Base-by-base conservation (phyloP, 768 basidiomycete species). In the Boletus vinaceobasis region DNA sequence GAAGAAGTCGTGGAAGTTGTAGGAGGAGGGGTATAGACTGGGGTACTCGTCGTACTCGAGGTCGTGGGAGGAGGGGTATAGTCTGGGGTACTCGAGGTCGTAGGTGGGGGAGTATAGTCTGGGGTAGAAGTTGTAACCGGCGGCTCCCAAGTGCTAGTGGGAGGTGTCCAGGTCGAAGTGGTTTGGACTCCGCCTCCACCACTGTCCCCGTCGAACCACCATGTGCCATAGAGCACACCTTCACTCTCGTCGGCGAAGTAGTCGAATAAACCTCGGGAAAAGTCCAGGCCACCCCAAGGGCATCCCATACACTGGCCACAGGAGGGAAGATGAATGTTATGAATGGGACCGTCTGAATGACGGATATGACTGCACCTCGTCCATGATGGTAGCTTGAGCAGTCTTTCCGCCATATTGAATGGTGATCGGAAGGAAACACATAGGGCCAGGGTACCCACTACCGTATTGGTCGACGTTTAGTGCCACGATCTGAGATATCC, bases 391-490 rank as follows among this genome's bases (percentile, higher is more conserved):
- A 5, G 89, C 89, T 1, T 51, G 52, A 11, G 83, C 73, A 2
- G 80, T 79, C 65, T 82, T 84, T 53, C 88, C 88, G 36, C 75
- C 74, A 62, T 76, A 83, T 5, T 74, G 71, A 70, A 93, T 84
- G 10, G 78, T 79, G 59, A 93, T 85, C 19, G 59, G 62, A 64
- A 80, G 71, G 65, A 79, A 79, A 69, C 90, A 93, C 37, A 82
- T 48, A 21, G 83, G 81, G 2, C 86, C 82, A 6, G 88, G 87
- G 67, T 82, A 87, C 7, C 79, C 78, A 38, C 55, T 55, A 14
- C 86, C 85, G 61, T 71, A 88, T 73, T 86, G 78, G 65, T 77
- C 62, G 50, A 55, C 65, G 64, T 78, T 83, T 36, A 83, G 54
- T 1, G 83, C 82, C 21, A 84, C 82, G 53, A 83, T 81, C 82